These are phyloP conservation scores for Nitzschia inconspicua DNA, from an alignment of 108 stramenopile genomes.

Conservation along the genomic window DNA sequence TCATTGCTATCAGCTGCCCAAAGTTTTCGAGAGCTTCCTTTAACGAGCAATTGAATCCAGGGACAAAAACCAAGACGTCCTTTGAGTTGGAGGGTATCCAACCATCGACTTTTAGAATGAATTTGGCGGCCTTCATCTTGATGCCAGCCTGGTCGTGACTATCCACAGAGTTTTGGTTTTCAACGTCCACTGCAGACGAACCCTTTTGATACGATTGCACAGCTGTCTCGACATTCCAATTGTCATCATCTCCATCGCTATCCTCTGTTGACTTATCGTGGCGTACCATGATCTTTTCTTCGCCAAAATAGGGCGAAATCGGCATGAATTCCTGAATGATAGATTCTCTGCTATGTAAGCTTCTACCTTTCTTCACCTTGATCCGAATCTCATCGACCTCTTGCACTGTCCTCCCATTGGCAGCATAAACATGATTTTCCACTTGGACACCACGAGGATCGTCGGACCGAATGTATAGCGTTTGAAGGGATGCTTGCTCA, in stretches of 20 bases:
- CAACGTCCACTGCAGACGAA: not conserved
- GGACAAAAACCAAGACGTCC: slow-evolving; percentile 44
- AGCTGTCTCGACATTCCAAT: not conserved
- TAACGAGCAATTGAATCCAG: slow-evolving; percentile 41
- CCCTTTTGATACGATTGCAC: not conserved
- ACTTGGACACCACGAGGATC: slow-evolving; percentile 36
- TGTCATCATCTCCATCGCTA: slow-evolving; percentile 4
- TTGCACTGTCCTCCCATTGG: slow-evolving; percentile 16
- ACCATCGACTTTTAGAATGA: too few relatives aligned
- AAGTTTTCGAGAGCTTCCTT: slow-evolving; percentile 29
- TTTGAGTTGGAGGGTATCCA: slow-evolving; percentile 9
- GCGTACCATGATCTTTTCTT: not conserved
- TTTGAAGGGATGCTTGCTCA: not conserved
- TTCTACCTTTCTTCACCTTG: not conserved
- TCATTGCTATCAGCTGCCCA: slow-evolving; percentile 48
- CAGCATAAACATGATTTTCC: slow-evolving; percentile 18
- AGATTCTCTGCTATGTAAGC: too few relatives aligned
- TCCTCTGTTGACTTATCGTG: not conserved
- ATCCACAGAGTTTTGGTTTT: too few relatives aligned
- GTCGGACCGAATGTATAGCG: slow-evolving; percentile 14
- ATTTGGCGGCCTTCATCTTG: too few relatives aligned
- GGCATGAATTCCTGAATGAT: too few relatives aligned
- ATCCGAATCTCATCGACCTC: slow-evolving; percentile 1
- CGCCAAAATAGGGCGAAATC: not conserved
- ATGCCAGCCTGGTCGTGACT: too few relatives aligned